phyloP scores from a whole-genome alignment of 257 asterid genomes.

The Solanum sejunctum region DNA sequence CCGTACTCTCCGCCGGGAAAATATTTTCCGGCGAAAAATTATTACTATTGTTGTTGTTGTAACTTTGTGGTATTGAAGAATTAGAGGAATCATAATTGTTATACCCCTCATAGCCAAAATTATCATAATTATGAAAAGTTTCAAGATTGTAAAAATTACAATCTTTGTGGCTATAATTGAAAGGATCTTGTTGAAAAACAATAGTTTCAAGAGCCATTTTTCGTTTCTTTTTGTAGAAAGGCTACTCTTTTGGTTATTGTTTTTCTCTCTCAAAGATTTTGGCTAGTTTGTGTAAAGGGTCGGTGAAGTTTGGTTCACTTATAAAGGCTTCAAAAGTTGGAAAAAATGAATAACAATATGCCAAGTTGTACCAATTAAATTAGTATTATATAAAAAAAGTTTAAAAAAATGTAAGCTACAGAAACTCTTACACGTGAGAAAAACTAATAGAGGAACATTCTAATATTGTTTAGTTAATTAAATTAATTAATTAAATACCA shows the following conservation, averaged over 20 bases:
- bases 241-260: neutral
- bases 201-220: constrained; percentile 48
- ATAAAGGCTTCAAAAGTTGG: constrained; percentile 19
- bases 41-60: neutral
- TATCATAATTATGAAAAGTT: neutral
- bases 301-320: constrained; percentile 9
- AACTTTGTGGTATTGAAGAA: neutral
- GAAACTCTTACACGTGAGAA: constrained; percentile 34
- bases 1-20: constrained; percentile 3
- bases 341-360: neutral
- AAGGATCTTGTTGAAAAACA: constrained; percentile 40
- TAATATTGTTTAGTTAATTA: neutral
- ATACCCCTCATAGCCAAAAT: neutral
- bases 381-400: neutral
- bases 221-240: no score
- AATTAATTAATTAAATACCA: neutral
- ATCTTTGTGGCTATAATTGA: constrained; percentile 19
- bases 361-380: constrained; percentile 23
- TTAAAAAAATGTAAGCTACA: neutral
- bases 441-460: neutral
- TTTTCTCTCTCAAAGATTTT: neutral
- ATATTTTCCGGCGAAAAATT: constrained; percentile 19
- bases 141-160: constrained; percentile 1
- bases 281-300: neutral
- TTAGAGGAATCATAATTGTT: neutral